Base-by-base conservation (phyloP, 2,329 filamentous ascomycete genomes). In the Arthrobotrys conoides region DNA sequence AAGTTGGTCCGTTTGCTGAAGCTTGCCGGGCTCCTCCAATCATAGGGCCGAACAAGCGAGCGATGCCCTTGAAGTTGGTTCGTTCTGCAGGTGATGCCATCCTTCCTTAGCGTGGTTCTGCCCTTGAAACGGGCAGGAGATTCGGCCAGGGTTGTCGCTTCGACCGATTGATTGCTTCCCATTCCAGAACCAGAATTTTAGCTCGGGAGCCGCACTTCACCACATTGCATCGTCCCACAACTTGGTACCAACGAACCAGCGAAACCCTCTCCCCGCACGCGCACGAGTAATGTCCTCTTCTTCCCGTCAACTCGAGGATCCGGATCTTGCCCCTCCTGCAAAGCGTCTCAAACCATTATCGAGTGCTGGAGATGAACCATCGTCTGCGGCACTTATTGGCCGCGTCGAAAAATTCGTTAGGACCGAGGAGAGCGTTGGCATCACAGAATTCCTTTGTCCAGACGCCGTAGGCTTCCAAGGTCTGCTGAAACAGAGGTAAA, bases 401-500 rank as follows among this genome's bases (percentile, higher is more conserved):
- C 44, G 59, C 16, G 73, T 77, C 67, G 73, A 77, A 67, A 77
- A 71, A 63, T 68, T 63, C 48, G 63, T 65, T 27, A 67, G 73
- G 41, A 86, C 76, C 41, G 73, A 77, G 41, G 59, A 77, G 55
- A 61, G 57, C 38, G 87, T 88, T 69, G 91, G 91, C 30, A 92
- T 93, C 80, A 88, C 88, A 8, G 87, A 89, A 80, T 92, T 89
- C 83, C 88, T 91, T 16, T 89, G 87, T 55, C 84, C 86, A 0
- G 84, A 87, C n/a, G 86, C 87, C 36, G 84, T 86, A 70, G 89
- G 90, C 0, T 92, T 92, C 80, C 84, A 85, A 14, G 91, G 90
- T 18, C 86, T 90, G 14, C 82, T 93, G 82, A 93, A 93, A 86
- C 90, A 91, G 83, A 88, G 90, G 88, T 89, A 66, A 46, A 27